Percentiles rank a stretch among this genome's conserved stretches.
phyloP scores from a whole-genome alignment of 1,284 basidiomycete genomes.

The Leccinum pachyderme region DNA sequence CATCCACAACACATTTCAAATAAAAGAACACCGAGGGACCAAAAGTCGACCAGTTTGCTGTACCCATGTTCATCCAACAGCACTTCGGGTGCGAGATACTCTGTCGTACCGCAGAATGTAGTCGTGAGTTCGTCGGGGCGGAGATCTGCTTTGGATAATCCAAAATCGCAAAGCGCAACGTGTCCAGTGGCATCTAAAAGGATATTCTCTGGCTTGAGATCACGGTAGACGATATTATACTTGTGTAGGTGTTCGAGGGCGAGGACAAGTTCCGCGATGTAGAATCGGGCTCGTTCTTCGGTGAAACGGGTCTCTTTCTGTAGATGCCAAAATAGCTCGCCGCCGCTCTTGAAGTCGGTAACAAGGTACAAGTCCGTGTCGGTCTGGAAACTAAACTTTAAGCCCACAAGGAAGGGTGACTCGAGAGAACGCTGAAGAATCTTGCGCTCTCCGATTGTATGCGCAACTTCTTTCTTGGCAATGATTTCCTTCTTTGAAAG shows the following conservation, averaged over 20 bases:
- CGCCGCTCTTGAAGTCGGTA: constrained; percentile 98
- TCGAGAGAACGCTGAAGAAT: constrained; percentile 94
- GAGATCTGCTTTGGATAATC: constrained; percentile 94
- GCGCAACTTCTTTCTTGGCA: constrained; percentile 98
- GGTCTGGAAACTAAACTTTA: constrained; percentile 99
- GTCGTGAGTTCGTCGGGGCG: constrained; percentile 94
- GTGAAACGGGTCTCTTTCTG: constrained; percentile 92
- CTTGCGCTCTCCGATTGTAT: constrained; percentile 99
- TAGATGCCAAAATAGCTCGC: constrained; percentile 97
- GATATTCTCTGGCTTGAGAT: constrained; percentile 97
- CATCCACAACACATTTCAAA: constrained; percentile 99
- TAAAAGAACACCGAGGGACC: constrained; percentile 89
- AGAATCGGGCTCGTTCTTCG: constrained; percentile 92
- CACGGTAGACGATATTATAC: constrained; percentile 96
- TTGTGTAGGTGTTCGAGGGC: constrained; percentile 96
- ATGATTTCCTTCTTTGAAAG: constrained; percentile 98
- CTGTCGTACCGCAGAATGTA: constrained; percentile 96
- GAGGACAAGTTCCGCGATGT: constrained; percentile 91
- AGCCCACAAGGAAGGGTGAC: constrained; percentile 95
- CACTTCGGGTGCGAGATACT: constrained; percentile 98
- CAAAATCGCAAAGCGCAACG: constrained; percentile 96
- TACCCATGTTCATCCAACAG: constrained; percentile 99
- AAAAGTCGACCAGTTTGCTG: constrained; percentile 98
- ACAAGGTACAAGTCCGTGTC: constrained; percentile 95
- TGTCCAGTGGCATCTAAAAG: constrained; percentile 96